phyloP scores from a whole-genome alignment of 1,284 basidiomycete genomes.

The Sparassis latifolia region DNA sequence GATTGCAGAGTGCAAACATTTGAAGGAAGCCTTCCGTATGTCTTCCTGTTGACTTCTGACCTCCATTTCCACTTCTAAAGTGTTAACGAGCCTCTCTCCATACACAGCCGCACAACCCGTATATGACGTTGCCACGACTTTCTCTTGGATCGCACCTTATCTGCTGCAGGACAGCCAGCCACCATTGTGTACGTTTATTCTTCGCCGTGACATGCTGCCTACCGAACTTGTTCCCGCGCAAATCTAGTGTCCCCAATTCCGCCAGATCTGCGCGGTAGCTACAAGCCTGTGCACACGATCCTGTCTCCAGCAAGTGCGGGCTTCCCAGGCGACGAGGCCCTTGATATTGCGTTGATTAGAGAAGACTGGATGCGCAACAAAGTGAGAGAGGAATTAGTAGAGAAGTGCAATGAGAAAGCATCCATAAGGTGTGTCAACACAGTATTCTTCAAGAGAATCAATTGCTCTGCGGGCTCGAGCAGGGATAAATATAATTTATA shows the following conservation, averaged over 20 bases:
- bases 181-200: conserved; percentile 2
- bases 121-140: neutral
- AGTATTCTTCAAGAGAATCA: too few relatives aligned
- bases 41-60: neutral
- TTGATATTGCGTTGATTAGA: conserved; percentile 50
- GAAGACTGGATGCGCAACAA: conserved; percentile 50
- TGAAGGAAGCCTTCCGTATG: conserved; percentile 36
- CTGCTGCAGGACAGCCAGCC: conserved; percentile 16
- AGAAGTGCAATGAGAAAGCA: conserved; percentile 6
- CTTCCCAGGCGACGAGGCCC: conserved; percentile 47
- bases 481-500: neutral
- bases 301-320: conserved; percentile 60
- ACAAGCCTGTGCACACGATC: conserved; percentile 38
- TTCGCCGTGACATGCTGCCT: neutral
- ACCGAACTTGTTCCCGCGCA: neutral
- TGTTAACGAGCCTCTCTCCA: too few relatives aligned
- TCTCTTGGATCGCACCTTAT: conserved; percentile 20
- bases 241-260: conserved; percentile 31
- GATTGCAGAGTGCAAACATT: conserved; percentile 42
- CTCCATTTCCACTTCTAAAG: too few relatives aligned
- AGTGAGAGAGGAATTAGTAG: conserved; percentile 11
- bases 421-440: conserved; percentile 16
- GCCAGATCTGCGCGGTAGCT: conserved; percentile 45
- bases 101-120: neutral
- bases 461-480: too few relatives aligned